Base-by-base conservation (phyloP, 495 filamentous ascomycete species). In the Aspergillus bertholletiae region DNA sequence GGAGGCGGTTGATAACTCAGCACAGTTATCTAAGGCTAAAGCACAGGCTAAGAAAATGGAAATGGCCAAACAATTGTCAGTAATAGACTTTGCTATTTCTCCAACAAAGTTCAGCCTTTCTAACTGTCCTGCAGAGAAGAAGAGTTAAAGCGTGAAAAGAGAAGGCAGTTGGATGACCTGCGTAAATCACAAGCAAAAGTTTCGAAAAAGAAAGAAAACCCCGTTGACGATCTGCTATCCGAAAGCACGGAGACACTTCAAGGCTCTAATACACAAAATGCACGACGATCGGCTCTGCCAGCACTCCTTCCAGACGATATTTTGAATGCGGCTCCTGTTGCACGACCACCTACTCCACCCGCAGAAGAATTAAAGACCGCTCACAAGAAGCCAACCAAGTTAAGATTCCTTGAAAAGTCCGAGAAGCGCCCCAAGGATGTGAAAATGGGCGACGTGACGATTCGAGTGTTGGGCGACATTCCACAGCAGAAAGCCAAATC, bases 381-480 rank as follows among this genome's bases (percentile, higher is more conserved):
- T 28, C 64, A 65, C 17, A 70, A 58, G 24, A 73, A 67, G 50
- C 63, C 70, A 20, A 79, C 71, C 50, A 80, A 79, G 50, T 67
- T 80, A 46, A 74, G 73, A 28, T 80, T 83, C 51, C 61, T 83
- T 37, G 76, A 82, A 22, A 72, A 70, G 41, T 64, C 65, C 11
- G 74, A 82, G 47, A 80, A 77, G 53, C 68, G 72, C 12, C 71
- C 79, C 32, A 84, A 81, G 68, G 81, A 84, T 60, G 60, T 84
- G 34, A 74, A 69, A 49, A 72, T 73, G 48, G 80, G 79, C 8
- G 70, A 75, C 40, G 64, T 84, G 34, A 78, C 69, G 15, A 77
- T 85, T 39, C 70, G 73, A 24, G 81, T 85, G 2, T 63, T 84
- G 40, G 74, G 74, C 56, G 70, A 68, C 9, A 62, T 62, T 3